phyloP scores from a whole-genome alignment of 768 basidiomycete species.

The Tricholomella constricta region DNA sequence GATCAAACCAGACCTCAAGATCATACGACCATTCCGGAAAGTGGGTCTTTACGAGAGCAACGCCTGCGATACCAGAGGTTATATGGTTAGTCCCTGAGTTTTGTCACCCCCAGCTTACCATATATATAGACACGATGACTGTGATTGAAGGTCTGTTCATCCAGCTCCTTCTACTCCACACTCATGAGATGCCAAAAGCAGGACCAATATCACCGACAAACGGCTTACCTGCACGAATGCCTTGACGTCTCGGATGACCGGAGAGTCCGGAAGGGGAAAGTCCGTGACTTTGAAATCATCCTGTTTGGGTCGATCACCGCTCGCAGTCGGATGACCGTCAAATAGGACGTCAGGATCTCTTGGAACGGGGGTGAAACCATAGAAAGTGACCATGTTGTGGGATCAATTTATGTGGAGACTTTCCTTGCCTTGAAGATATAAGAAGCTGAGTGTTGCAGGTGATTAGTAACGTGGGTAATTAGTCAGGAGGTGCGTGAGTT shows the following conservation, averaged over 20 bases:
- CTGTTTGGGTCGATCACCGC: constrained; percentile 42
- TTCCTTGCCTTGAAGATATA: not conserved
- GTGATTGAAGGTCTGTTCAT: constrained; percentile 49
- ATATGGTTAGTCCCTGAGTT: not conserved
- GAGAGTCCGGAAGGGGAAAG: constrained; percentile 45
- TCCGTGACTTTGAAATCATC: constrained; percentile 39
- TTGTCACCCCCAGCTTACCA: constrained; percentile 30
- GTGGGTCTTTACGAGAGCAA: constrained; percentile 46
- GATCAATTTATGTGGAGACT: not conserved
- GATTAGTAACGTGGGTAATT: constrained; percentile 1
- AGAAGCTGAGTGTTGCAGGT: not conserved
- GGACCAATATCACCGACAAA: not conserved
- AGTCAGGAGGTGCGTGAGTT: not conserved
- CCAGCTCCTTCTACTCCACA: constrained; percentile 39
- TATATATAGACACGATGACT: constrained; percentile 52
- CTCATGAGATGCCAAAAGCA: not conserved
- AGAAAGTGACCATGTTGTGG: constrained; percentile 31
- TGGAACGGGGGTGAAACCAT: constrained; percentile 51
- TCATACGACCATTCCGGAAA: constrained; percentile 50
- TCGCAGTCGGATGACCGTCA: constrained; percentile 44
- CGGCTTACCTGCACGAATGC: constrained; percentile 38
- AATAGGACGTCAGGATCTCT: constrained; percentile 53
- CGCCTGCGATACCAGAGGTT: constrained; percentile 30
- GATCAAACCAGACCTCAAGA: constrained; percentile 22
- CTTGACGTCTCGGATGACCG: constrained; percentile 38